Percentiles rank a stretch among this genome's conserved stretches.
phyloP scores from a whole-genome alignment of 345 rosid species.

The Nasturtium officinale region DNA sequence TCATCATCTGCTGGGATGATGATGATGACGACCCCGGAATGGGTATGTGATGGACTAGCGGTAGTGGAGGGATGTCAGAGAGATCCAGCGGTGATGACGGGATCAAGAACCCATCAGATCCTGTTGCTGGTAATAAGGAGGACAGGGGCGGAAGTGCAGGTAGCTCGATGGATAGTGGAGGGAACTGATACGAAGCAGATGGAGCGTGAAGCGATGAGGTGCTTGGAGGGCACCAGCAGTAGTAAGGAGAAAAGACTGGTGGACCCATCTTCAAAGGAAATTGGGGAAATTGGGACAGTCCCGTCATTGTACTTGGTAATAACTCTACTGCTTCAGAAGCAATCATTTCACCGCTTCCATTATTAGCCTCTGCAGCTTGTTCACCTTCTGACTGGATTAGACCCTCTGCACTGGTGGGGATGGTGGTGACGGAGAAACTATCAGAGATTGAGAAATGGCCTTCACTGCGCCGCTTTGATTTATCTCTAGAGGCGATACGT shows the following conservation, averaged over 20 bases:
- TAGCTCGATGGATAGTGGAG: conserved; percentile 52
- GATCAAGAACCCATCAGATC: conserved; percentile 54
- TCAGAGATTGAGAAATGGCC: conserved; percentile 56
- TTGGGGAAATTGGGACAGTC: conserved; percentile 48
- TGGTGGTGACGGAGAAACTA: conserved; percentile 42
- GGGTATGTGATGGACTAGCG: conserved; percentile 57
- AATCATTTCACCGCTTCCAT: neutral
- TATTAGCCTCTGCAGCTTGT: conserved; percentile 47
- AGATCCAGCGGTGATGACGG: conserved; percentile 59
- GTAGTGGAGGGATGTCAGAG: conserved; percentile 61
- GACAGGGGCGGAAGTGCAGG: conserved; percentile 68
- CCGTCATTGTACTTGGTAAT: conserved; percentile 34
- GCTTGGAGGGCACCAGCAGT: conserved; percentile 88
- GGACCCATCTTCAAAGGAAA: conserved; percentile 47
- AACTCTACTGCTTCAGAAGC: conserved; percentile 19
- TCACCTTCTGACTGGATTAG: conserved; percentile 42
- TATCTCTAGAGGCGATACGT: conserved; percentile 63
- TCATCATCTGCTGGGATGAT: conserved; percentile 57
- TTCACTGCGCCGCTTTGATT: conserved; percentile 65
- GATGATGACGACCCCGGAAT: conserved; percentile 47
- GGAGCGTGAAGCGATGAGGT: conserved; percentile 52
- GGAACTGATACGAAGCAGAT: conserved; percentile 43
- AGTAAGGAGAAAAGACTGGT: conserved; percentile 75
- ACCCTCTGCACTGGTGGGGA: conserved; percentile 39
- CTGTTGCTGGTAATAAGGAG: conserved; percentile 59